These are phyloP conservation scores for Talaromyces rugulosus DNA, from an alignment of 2,329 filamentous ascomycete genomes.

Conservation along the genomic window DNA sequence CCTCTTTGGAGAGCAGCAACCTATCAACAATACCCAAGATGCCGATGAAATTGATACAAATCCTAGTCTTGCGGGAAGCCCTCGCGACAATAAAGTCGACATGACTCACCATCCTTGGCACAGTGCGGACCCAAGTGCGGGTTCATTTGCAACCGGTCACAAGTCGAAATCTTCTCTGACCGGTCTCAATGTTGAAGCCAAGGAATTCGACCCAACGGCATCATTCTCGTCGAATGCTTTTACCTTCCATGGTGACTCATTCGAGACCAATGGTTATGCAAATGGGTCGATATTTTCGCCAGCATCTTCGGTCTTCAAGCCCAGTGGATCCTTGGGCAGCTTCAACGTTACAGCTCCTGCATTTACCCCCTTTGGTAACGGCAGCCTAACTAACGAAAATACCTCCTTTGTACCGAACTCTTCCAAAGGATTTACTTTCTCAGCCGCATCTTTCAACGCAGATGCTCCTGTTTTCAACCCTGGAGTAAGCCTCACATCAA, in stretches of 20 bases:
- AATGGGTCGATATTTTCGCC: conserved; percentile 26
- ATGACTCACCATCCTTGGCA: conserved; percentile 31
- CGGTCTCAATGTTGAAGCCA: conserved; percentile 82
- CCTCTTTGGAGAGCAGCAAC: conserved; percentile 29
- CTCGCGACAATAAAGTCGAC: conserved; percentile 32
- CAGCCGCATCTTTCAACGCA: conserved; percentile 65
- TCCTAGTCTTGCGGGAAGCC: conserved; percentile 66
- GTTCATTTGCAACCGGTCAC: conserved; percentile 46
- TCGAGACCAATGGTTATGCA: conserved; percentile 35
- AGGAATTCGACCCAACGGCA: conserved; percentile 69
- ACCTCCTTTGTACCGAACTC: conserved; percentile 16
- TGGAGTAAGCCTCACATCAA: conserved; percentile 27
- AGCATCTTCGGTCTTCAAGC: conserved; percentile 24
- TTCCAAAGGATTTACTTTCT: conserved; percentile 59
- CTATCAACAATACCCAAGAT: conserved; percentile 41
- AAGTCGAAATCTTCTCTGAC: conserved; percentile 65
- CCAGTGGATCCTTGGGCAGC: conserved; percentile 20
- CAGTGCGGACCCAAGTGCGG: conserved; percentile 27
- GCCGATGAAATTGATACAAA: conserved; percentile 68
- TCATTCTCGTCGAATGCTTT: conserved; percentile 46
- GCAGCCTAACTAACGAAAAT: conserved; percentile 9
- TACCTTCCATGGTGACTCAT: conserved; percentile 39
- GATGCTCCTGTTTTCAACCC: conserved; percentile 76
- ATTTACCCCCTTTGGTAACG: conserved; percentile 57
- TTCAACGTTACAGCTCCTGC: conserved; percentile 62